Evolutionary conservation across 768 basidiomycete species (phyloP), one percentile per base, ranked within the genome.

Genomic region (Chiua virens): DNA sequence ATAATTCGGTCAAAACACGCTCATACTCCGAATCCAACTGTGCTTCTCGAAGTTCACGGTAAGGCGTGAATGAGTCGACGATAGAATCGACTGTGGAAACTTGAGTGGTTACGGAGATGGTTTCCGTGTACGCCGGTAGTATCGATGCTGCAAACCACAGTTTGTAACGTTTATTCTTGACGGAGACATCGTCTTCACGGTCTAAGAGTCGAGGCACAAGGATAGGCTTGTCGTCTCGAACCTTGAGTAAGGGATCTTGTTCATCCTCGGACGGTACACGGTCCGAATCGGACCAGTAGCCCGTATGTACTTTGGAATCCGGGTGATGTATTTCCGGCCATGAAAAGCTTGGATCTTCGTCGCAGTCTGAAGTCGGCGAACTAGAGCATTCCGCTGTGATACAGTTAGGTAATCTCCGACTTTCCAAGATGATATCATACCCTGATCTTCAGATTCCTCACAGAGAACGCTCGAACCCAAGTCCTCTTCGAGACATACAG

Each of bases 1-100:
- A 71, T 21, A 87, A 57, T 36, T 80, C 66, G 3, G 51, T 53
- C 42, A 82, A 72, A 3, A 86, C 61, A 13, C 65, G 65, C 40
- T 86, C 82, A 46, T 73, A 85, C 9, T 83, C 73, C 2, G 75
- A 75, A 45, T 82, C 63, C 2, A 66, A 39, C 5, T 11, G 50
- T 3, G 63, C 63, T 20, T 73, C 70, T 36, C 75, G 73, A 32
- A 88, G 67, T 50, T 84, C 82, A 4, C 70, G 65, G 53, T 86
- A 87, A 46, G 79, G 71, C 0, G 85, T 80, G 45, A 87, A 79
- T 1, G 70, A 63, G 18, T 80, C 74, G 1, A 87, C 61, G 4
- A 73, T 32, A 4, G 69, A 62, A 52, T 82, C 76, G 2, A 67
- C 55, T 14, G 64, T 45, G 6, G 60, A 66, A 17, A 55, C 18